Percentiles rank a stretch among this genome's conserved stretches.
These are phyloP conservation scores for Diaporthe vaccinii DNA, from an alignment of 2,329 filamentous ascomycete species.

Conservation along the genomic window DNA sequence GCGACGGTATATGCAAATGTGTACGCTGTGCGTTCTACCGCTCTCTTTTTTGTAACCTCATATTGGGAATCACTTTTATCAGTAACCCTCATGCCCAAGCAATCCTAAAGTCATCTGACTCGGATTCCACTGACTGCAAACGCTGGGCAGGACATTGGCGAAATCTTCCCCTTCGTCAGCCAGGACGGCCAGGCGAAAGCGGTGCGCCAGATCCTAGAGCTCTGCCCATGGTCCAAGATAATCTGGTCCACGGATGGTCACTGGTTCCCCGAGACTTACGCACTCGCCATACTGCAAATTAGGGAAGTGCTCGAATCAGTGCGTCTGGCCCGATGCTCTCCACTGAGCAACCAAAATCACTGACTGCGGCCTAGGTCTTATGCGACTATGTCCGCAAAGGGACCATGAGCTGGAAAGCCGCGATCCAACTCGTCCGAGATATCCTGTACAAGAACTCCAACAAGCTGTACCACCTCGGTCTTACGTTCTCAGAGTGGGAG, in stretches of 20 bases:
- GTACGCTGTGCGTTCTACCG: constrained; percentile 63
- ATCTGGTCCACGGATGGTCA: constrained; percentile 87
- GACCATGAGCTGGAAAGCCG: constrained; percentile 72
- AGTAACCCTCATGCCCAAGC: neutral
- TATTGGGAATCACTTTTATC: neutral
- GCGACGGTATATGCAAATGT: constrained; percentile 83
- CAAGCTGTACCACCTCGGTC: constrained; percentile 75
- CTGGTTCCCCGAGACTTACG: constrained; percentile 83
- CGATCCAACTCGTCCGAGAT: constrained; percentile 73
- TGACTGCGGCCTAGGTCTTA: constrained; percentile 65
- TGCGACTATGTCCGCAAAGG: constrained; percentile 75
- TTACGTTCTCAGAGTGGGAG: constrained; percentile 55
- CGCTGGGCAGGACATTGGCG: constrained; percentile 74
- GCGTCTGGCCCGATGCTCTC: constrained; percentile 42
- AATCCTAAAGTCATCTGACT: neutral
- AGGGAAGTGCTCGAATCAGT: constrained; percentile 78
- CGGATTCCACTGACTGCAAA: neutral
- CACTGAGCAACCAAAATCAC: neutral
- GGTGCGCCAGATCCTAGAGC: constrained; percentile 79
- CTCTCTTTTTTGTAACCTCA: neutral
- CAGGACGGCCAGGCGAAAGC: constrained; percentile 81
- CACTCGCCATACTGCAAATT: constrained; percentile 79
- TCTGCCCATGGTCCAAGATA: constrained; percentile 81
- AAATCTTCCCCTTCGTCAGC: constrained; percentile 84
- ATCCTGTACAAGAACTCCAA: constrained; percentile 85